phyloP scores from a whole-genome alignment of 1,284 basidiomycete genomes.

The Mycosarcoma maydis region DNA sequence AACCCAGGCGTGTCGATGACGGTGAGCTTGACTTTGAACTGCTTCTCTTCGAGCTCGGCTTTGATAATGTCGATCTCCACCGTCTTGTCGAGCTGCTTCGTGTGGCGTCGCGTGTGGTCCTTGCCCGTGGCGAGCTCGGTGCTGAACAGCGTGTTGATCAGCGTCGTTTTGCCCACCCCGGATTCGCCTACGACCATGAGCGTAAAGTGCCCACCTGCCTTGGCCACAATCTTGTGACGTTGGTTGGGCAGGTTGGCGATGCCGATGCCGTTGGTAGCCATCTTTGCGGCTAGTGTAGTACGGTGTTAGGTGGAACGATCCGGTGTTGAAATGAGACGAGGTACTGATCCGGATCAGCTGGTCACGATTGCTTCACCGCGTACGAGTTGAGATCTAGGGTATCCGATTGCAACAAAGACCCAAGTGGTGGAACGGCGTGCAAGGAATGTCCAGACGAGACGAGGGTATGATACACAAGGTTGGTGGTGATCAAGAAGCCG shows the following conservation, averaged over 20 bases:
- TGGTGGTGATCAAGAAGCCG: no score
- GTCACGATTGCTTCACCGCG: no score
- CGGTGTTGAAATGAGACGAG: no score
- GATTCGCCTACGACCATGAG: constrained; percentile 96
- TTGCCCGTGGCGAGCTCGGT: constrained; percentile 92
- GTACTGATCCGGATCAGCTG: no score
- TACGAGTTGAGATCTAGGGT: no score
- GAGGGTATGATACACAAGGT: no score
- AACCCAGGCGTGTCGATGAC: constrained; percentile 99
- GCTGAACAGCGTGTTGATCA: constrained; percentile 97
- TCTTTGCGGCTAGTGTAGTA: constrained; percentile 7
- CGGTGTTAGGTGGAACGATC: no score
- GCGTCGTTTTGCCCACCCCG: constrained; percentile 63
- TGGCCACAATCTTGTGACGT: constrained; percentile 77
- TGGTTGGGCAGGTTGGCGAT: constrained; percentile 97
- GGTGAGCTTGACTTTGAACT: constrained; percentile 98
- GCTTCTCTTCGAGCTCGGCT: constrained; percentile 93
- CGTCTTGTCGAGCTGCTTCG: constrained; percentile 98
- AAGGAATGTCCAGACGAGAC: no score
- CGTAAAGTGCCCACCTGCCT: constrained; percentile 96
- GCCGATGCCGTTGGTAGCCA: constrained; percentile 58
- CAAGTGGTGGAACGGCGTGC: not conserved
- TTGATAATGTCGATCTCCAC: constrained; percentile 77
- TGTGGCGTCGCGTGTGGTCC: constrained; percentile 89
- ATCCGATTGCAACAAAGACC: no score